Percentiles rank a stretch among this genome's conserved stretches.
phyloP scores from a whole-genome alignment of 1,284 basidiomycete species.

The Violaceomyces palustris region DNA sequence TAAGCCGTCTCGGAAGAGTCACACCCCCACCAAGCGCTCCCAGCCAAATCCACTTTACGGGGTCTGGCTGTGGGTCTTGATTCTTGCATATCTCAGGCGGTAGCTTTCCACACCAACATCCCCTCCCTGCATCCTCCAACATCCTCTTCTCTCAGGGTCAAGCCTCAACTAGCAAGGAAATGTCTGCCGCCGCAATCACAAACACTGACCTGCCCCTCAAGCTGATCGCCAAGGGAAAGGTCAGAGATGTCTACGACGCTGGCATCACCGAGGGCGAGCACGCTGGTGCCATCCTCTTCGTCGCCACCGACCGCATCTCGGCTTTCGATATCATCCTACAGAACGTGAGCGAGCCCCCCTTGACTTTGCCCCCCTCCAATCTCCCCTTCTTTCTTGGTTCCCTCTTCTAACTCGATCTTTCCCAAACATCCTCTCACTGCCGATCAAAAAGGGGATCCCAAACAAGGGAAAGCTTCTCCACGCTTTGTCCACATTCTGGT shows the following conservation, averaged over 20 bases:
- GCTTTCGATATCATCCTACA: conserved; percentile 78
- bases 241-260: conserved; percentile 51
- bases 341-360: conserved; percentile 14
- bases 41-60: too few species aligned
- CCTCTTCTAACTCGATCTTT: not conserved
- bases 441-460: conserved; percentile 86
- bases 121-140: too few species aligned
- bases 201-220: conserved; percentile 43
- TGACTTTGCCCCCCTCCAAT: not conserved
- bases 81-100: too few species aligned
- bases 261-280: conserved; percentile 25
- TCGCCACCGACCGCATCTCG: conserved; percentile 91
- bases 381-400: not conserved
- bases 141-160: too few species aligned
- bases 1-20: too few species aligned
- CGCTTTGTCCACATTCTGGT: conserved; percentile 90
- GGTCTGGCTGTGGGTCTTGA: too few species aligned
- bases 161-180: too few species aligned
- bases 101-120: too few species aligned
- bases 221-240: conserved; percentile 50
- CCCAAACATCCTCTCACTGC: not conserved
- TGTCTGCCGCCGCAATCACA: conserved; percentile 19
- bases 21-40: too few species aligned
- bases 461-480: conserved; percentile 88
- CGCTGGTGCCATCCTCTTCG: conserved; percentile 63